phyloP scores from a whole-genome alignment of 2,329 filamentous ascomycete genomes.

The Sporothrix dimorphospora region DNA sequence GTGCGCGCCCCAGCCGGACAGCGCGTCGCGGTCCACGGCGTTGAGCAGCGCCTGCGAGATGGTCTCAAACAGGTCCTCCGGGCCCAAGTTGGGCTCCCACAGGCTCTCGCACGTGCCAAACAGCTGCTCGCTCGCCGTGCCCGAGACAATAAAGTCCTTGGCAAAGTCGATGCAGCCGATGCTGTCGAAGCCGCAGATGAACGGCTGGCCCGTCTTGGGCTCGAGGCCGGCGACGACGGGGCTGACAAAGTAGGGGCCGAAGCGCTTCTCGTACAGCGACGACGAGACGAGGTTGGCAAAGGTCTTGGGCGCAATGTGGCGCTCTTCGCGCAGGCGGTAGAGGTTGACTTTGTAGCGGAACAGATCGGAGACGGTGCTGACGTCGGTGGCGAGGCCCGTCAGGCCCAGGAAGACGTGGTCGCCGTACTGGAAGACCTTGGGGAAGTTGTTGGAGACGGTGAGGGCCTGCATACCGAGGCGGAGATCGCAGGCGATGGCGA shows the following conservation, averaged over 20 bases:
- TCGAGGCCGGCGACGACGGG: constrained; percentile 95
- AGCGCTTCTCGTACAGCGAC: constrained; percentile 90
- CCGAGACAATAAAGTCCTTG: constrained; percentile 98
- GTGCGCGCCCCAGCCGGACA: constrained; percentile 97
- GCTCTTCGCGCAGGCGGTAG: constrained; percentile 98
- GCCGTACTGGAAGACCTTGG: constrained; percentile 98
- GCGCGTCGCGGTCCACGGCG: constrained; percentile 92
- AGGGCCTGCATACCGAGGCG: constrained; percentile 94
- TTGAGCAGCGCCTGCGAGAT: constrained; percentile 95
- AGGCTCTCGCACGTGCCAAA: constrained; percentile 98
- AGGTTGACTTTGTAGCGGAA: constrained; percentile 99
- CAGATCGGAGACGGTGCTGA: constrained; percentile 90
- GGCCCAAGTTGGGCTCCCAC: constrained; percentile 94
- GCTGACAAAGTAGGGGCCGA: constrained; percentile 94
- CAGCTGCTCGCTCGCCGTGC: constrained; percentile 94
- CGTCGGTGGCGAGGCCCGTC: constrained; percentile 94
- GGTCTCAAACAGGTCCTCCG: constrained; percentile 97
- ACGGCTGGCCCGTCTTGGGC: constrained; percentile 89
- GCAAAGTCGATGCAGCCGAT: constrained; percentile 99
- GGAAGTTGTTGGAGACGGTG: constrained; percentile 99
- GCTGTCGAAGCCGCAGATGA: constrained; percentile 98
- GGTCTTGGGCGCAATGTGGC: constrained; percentile 89
- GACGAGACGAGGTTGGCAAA: constrained; percentile 94
- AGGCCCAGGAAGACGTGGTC: constrained; percentile 88
- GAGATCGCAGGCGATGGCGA: constrained; percentile 98